Evolutionary conservation across 2,329 filamentous ascomycete genomes (phyloP).

Genomic region (Fusarium sp.): DNA sequence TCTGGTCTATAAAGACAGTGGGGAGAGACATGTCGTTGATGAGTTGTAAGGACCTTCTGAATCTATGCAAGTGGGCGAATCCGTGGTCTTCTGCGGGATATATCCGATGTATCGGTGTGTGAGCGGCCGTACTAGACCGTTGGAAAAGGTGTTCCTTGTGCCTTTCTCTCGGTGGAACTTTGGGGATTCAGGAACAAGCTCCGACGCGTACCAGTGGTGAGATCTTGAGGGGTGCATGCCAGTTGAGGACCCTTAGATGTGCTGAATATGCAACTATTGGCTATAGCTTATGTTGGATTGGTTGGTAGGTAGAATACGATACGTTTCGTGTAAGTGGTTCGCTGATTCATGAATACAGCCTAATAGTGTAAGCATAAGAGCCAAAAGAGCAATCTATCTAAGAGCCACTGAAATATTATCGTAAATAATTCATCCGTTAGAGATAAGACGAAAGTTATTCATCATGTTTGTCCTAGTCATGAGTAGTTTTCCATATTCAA

Average conservation of each 20-base stretch:
- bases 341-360: background rate
- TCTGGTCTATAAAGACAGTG: background rate
- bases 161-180: conserved; percentile 2
- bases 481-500: background rate
- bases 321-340: conserved; percentile 2
- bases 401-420: background rate
- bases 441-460: background rate
- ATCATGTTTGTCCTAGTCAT: background rate
- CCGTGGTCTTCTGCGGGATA: conserved; percentile 17
- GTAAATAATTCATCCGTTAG: background rate
- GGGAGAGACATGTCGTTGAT: background rate
- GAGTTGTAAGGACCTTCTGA: background rate
- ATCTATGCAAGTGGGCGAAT: conserved; percentile 19
- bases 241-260: conserved; percentile 1
- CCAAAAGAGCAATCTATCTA: background rate
- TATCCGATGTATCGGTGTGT: conserved; percentile 12
- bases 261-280: background rate
- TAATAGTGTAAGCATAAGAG: background rate
- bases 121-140: conserved; percentile 10
- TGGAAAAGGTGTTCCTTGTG: conserved; percentile 8
- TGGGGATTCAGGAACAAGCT: conserved; percentile 19
- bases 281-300: background rate
- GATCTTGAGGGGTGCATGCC: conserved; percentile 6
- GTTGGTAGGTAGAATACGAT: background rate
- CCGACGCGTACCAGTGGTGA: background rate